These are phyloP conservation scores for Dactylorhiza incarnata DNA, from an alignment of 106 monocot species.

Conservation along the genomic window DNA sequence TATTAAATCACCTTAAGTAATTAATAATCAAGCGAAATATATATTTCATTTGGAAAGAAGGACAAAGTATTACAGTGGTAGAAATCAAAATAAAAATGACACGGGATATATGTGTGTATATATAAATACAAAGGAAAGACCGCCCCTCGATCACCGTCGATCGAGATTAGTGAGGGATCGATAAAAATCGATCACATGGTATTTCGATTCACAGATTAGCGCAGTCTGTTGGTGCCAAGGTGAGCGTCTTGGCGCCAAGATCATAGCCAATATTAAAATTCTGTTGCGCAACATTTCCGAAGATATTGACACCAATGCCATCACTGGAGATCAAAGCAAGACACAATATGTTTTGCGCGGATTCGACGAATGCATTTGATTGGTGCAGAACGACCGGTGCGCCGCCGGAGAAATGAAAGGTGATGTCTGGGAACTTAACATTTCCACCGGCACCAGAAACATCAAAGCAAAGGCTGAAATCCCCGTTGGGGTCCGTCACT, in stretches of 20 bases:
- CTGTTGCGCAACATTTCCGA: constrained; percentile 50
- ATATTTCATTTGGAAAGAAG: too few relatives aligned
- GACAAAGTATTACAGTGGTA: too few relatives aligned
- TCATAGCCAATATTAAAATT: constrained; percentile 43
- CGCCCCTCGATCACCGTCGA: too few relatives aligned
- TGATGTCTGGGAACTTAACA: constrained; percentile 17
- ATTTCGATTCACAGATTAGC: neutral
- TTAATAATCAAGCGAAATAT: too few relatives aligned
- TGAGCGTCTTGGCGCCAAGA: constrained; percentile 13
- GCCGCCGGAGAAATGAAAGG: constrained; percentile 17
- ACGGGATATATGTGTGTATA: too few relatives aligned
- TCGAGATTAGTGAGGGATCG: too few relatives aligned
- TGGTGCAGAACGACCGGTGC: constrained; percentile 15
- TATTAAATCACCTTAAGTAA: too few relatives aligned
- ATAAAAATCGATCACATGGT: too few relatives aligned
- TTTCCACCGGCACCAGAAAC: neutral
- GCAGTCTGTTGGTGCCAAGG: constrained; percentile 24
- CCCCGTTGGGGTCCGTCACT: neutral
- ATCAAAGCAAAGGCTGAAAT: constrained; percentile 25
- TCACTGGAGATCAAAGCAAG: constrained; percentile 16
- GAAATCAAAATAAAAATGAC: too few relatives aligned
- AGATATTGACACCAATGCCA: neutral
- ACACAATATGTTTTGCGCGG: constrained; percentile 11
- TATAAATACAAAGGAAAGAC: too few relatives aligned
- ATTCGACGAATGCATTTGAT: constrained; percentile 13